Percentiles rank a stretch among this genome's conserved stretches.
These are phyloP conservation scores for Corniculantispora saksenae DNA, from an alignment of 2,329 filamentous ascomycete genomes.

Conservation along the genomic window DNA sequence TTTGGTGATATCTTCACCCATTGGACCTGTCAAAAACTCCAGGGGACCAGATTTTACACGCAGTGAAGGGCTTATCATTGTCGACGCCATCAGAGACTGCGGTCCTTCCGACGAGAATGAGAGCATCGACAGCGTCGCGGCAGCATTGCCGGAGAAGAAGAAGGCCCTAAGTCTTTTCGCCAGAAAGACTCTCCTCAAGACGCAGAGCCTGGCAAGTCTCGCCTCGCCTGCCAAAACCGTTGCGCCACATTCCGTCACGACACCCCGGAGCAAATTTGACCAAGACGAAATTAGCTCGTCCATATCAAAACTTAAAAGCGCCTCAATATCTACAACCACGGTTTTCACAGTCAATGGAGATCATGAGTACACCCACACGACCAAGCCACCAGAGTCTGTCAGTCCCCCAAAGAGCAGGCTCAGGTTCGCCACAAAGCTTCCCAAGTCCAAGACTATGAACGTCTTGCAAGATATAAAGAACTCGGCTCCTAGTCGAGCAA, in stretches of 20 bases:
- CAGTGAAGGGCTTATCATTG: constrained; percentile 36
- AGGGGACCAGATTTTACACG: constrained; percentile 37
- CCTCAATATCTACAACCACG: neutral
- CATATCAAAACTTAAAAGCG: constrained; percentile 7
- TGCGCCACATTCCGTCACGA: neutral
- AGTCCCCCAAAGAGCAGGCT: neutral
- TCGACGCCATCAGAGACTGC: constrained; percentile 39
- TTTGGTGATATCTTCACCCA: constrained; percentile 37
- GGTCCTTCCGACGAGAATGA: neutral
- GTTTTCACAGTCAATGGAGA: constrained; percentile 5
- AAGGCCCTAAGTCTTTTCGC: constrained; percentile 9
- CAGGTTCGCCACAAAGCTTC: constrained; percentile 31
- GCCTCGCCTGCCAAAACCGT: neutral
- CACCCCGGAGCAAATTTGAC: constrained; percentile 1
- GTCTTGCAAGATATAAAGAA: constrained; percentile 47
- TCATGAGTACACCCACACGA: constrained; percentile 7
- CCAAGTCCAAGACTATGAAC: constrained; percentile 47
- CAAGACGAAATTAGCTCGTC: neutral
- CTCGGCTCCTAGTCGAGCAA: constrained; percentile 40
- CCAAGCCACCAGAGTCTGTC: neutral
- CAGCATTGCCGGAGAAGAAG: neutral
- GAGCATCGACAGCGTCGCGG: neutral
- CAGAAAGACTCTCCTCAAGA: constrained; percentile 10
- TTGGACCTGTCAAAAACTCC: constrained; percentile 41
- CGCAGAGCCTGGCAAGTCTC: constrained; percentile 8